Percentiles rank a stretch among this genome's conserved stretches.
Evolutionary conservation across 192 early-diverging fungal genomes (phyloP).

Genomic region (Funneliformis geosporum): DNA sequence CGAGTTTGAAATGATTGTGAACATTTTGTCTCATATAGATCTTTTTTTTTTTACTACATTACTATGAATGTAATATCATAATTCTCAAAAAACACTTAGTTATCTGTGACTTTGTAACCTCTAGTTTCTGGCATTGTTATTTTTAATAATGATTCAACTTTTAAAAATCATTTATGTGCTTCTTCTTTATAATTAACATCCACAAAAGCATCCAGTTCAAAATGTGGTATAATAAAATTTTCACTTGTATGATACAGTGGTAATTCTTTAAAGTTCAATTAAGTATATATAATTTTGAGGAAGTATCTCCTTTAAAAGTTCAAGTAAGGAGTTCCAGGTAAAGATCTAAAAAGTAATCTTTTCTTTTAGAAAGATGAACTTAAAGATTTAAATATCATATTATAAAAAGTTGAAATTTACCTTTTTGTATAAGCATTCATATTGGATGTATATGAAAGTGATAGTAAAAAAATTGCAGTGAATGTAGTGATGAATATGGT

Average conservation of each 20-base stretch:
- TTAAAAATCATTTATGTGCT: not conserved
- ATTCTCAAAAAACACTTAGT: not conserved
- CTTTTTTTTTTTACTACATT: slow-evolving; percentile 11
- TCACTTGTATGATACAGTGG: slow-evolving; percentile 1
- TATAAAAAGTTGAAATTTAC: too few relatives aligned
- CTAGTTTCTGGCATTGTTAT: slow-evolving; percentile 8
- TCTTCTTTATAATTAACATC: slow-evolving; percentile 19
- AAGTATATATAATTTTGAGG: not conserved
- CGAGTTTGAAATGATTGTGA: not conserved
- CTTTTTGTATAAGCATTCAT: too few relatives aligned
- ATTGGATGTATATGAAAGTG: too few relatives aligned
- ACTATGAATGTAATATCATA: slow-evolving; percentile 4
- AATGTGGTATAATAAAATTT: not conserved
- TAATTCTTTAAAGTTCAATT: slow-evolving; percentile 11
- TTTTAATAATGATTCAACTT: not conserved
- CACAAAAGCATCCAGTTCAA: slow-evolving; percentile 14
- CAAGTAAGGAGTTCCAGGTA: not conserved
- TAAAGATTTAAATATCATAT: too few relatives aligned
- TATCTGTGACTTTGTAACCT: not conserved
- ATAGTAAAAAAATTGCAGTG: too few relatives aligned
- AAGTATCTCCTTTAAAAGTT: not conserved
- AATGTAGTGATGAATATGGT: too few relatives aligned
- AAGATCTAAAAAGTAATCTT: too few relatives aligned
- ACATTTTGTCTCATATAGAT: not conserved
- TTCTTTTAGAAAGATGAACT: too few relatives aligned